phyloP scores from a whole-genome alignment of 176 grass and related monocot species.

The Musa acuminata region DNA sequence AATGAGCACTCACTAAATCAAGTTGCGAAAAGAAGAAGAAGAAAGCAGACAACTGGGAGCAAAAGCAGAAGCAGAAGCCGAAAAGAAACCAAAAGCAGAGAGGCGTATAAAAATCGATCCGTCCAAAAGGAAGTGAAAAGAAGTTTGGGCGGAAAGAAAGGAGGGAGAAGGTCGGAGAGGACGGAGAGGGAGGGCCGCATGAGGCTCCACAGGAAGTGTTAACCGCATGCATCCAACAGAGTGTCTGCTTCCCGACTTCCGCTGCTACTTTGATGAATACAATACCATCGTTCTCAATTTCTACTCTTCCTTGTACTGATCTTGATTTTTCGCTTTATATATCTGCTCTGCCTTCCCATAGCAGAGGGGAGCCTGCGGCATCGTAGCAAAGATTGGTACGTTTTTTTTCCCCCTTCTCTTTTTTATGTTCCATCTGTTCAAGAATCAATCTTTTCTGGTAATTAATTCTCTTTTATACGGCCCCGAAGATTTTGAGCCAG shows the following conservation, averaged over 20 bases:
- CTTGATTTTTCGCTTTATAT: too few species aligned
- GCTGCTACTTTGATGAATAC: constrained; percentile 4
- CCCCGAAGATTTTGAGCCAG: not conserved
- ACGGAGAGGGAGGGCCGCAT: too few species aligned
- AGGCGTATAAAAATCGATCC: constrained; percentile 1
- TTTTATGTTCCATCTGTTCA: not conserved
- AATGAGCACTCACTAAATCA: not conserved
- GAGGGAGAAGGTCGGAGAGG: not conserved
- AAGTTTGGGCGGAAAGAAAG: constrained; percentile 7
- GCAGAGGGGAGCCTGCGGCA: not conserved
- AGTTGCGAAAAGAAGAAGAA: not conserved
- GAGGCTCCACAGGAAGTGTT: not conserved
- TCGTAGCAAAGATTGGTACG: not conserved
- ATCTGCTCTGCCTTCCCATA: not conserved
- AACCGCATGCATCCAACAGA: not conserved
- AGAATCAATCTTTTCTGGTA: not conserved
- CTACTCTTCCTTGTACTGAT: not conserved
- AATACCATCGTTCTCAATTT: not conserved
- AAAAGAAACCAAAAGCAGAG: constrained; percentile 5
- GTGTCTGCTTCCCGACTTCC: not conserved
- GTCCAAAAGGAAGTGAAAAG: not conserved
- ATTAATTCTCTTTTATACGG: not conserved
- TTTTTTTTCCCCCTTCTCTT: not conserved
- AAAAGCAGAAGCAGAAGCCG: constrained; percentile 8
- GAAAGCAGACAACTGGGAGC: not conserved